Evolutionary conservation across 257 asterid genomes (phyloP).

Genomic region (Solanum rostratum): DNA sequence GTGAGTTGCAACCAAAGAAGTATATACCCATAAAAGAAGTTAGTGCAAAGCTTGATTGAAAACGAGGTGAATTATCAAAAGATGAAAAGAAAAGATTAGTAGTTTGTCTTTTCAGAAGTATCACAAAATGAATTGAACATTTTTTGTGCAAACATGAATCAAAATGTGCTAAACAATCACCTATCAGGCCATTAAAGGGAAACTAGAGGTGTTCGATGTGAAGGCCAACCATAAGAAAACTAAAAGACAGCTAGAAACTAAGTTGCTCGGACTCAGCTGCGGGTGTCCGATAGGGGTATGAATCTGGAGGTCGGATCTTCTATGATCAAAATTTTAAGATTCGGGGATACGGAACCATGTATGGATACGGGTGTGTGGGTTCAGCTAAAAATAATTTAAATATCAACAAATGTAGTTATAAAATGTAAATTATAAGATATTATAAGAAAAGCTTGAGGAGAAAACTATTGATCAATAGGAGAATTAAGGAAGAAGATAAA

Average conservation of each 20-base stretch:
- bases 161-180: neutral
- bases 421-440: too few relatives aligned
- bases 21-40: neutral
- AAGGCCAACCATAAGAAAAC: neutral
- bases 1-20: neutral
- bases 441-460: too few relatives aligned
- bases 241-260: neutral
- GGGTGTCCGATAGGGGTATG: too few relatives aligned
- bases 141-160: neutral
- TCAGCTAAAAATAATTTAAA: too few relatives aligned
- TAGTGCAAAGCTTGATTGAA: neutral
- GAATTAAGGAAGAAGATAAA: too few relatives aligned
- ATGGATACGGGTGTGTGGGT: too few relatives aligned
- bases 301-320: too few relatives aligned
- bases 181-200: neutral
- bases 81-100: neutral
- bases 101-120: neutral
- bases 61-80: neutral
- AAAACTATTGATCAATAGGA: too few relatives aligned
- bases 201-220: neutral
- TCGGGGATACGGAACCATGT: too few relatives aligned
- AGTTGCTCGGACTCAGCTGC: too few relatives aligned
- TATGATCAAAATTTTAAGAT: too few relatives aligned
- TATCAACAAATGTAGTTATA: too few relatives aligned
- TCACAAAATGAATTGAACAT: neutral